Evolutionary conservation across 371 early-diverging fungal genomes (phyloP), one percentile per base, ranked within the genome.

Genomic region (Circinella minor): DNA sequence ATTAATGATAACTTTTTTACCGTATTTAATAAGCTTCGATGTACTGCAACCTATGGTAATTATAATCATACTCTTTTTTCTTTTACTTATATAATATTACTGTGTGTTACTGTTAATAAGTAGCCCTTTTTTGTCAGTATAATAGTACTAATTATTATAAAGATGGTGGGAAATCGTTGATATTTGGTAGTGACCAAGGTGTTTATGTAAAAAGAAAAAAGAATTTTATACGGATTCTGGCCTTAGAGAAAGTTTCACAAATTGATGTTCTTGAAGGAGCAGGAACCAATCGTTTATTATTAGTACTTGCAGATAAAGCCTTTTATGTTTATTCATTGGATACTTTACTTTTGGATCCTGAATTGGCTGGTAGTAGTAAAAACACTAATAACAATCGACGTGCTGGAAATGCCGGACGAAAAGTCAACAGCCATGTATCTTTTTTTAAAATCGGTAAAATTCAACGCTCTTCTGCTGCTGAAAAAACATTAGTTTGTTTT

Each of bases 381-480:
- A 51, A 37, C 8, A 27, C 39, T 20, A 54, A 34, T 17, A 65
- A 72, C 8, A 55, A 87, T 37, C 85, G 81, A 49, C 75, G 85
- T 36, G 27, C 27, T 27, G 83, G 84, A 14, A 57, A 57, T 27
- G 55, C 38, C 10, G 66, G 66, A 48, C 84, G 87, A 49, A 92
- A 90, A 66, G 85, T 96, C 38, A 87, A 85, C 36, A 82, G 90
- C 8, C 89, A 90, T 66, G 90, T 93, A 37, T 89, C 90, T 60
- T 96, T 96, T 74, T 94, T 96, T 86, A 93, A 94, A 75, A 86
- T 88, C 17, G 97, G 97, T 4, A 79, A 86, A 17, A 92, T 90
- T 68, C 82, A 84, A 65, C 55, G 66, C n/a, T 69, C 68, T 11
- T 55, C 55, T 37, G 61, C 54, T 54, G 61, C 65, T 27, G 67